Evolutionary conservation across 225 moss, liverwort and hornwort species (phyloP).

Genomic region (Pleurozium schreberi): DNA sequence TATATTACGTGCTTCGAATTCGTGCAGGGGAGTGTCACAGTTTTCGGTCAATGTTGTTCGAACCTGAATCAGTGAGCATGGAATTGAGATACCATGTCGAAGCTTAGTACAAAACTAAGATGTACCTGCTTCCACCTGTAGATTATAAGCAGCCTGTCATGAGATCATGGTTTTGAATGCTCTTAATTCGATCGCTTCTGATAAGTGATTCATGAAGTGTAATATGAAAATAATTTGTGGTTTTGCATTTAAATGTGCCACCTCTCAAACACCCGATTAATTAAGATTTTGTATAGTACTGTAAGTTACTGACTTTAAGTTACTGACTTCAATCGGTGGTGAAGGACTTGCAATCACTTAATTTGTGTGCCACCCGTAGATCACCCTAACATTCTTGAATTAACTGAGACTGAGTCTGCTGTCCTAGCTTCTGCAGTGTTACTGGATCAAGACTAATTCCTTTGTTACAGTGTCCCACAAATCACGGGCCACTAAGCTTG

Average conservation of each 20-base stretch:
- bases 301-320: too few relatives aligned
- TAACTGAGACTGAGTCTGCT: too few relatives aligned
- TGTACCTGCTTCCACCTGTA: neutral
- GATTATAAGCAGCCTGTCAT: neutral
- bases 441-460: neutral
- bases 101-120: neutral
- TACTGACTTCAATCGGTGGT: neutral
- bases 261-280: neutral
- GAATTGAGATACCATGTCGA: neutral
- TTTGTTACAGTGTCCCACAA: neutral
- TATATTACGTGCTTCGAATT: neutral
- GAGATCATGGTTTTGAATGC: neutral
- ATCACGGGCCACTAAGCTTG: neutral
- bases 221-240: neutral
- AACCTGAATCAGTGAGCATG: neutral
- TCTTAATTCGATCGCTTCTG: too few relatives aligned
- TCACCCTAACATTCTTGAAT: neutral
- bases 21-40: neutral
- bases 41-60: neutral
- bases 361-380: neutral
- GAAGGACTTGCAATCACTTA: neutral
- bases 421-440: neutral
- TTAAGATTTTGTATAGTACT: neutral
- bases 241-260: neutral
- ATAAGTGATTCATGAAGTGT: neutral